Evolutionary conservation across 148 eudicot genomes (phyloP), one percentile per base, ranked within the genome.

Genomic region (Polygonum aviculare): DNA sequence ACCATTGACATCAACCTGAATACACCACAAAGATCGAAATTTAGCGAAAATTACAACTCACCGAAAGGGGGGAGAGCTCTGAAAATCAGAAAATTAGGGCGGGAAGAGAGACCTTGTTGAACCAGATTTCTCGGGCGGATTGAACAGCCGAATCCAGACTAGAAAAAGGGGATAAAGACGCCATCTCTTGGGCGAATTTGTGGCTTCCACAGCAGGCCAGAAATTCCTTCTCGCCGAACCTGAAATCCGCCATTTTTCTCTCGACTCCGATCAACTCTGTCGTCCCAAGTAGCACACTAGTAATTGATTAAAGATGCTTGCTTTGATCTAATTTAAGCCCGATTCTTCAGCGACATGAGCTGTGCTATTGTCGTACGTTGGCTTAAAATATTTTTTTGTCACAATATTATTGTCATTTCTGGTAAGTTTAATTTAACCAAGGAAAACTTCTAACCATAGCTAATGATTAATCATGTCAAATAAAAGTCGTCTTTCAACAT

Each of bases 1-100:
- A 49, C 98, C 97, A 82, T 77, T 80, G 47, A 94, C 93, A 85
- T 91, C 93, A 75, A 94, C 97, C 98, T 93, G 74, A 44, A 79
- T 57, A 49, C 63, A 44, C 33, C 49, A 35, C 72, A 47, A 26
- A 8, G 69, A 40, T 71, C 35, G 26, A 72, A 21, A 9, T 2
- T 72, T 0, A 36, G 21, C 45, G 7, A 1, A 7, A 31, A 72
- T 10, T 33, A 45, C 35, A 10, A 9, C 18, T 48, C 31, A 10
- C 45, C 5, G 26, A 47, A 41, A 22, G n/a, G 51, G 33, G 74
- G 36, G 11, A 45, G 40, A 71, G 0, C 18, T 16, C 12, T 8
- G 18, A 45, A 47, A 31, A 74, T 14, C 2, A 31, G 77, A 67
- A 50, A 38, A 55, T 44, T 57, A 67, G 72, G 72, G 31, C 77